Evolutionary conservation across 805 yeast species (phyloP), one percentile per base, ranked within the genome.

Genomic region (Wickerhamiella nectarea): DNA sequence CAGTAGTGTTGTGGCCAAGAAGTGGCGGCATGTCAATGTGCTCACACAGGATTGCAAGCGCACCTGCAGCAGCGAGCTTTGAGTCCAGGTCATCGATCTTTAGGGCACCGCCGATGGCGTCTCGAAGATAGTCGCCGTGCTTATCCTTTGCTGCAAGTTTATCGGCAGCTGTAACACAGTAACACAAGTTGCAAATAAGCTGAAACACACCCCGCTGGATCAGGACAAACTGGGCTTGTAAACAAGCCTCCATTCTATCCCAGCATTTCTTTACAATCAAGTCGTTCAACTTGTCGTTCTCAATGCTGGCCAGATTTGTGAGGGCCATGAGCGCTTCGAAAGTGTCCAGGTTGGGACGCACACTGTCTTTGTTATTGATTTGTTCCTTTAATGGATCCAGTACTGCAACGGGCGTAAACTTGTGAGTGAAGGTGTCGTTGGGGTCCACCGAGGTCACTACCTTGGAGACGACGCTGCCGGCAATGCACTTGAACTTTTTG

Each of bases 181-280:
- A 63, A 54, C 76, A 69, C 38, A 80, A 56, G 55, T 81, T 81
- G 47, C 80, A 71, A 8, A 79, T 57, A 14, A 81, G 67, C 53
- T 81, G 86, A 59, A 80, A 65, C 0, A 77, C 51, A 0, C 83
- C 75, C 40, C 73, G 63, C 55, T 78, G 83, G 3, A 81, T 57
- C 43, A 66, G 56, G 1, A 61, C 52, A 43, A 73, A 69, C 25
- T 69, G 67, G 46, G 72, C 67, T 15, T 73, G 49, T 49, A 74
- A 52, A 15, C 65, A 51, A 22, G 57, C 56, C 47, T 70, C 74
- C 11, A 78, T 64, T 21, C 64, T 65, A 0, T 65, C 52, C 71
- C 77, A 74, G 39, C 67, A 62, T 6, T 63, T 56, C 3, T 63
- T 57, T 36, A 61, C 57, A 4, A 68, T 61, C 10, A 58, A 63